Evolutionary conservation across 768 basidiomycete genomes (phyloP).

Genomic region (Rhodosporidiobolus odoratus): DNA sequence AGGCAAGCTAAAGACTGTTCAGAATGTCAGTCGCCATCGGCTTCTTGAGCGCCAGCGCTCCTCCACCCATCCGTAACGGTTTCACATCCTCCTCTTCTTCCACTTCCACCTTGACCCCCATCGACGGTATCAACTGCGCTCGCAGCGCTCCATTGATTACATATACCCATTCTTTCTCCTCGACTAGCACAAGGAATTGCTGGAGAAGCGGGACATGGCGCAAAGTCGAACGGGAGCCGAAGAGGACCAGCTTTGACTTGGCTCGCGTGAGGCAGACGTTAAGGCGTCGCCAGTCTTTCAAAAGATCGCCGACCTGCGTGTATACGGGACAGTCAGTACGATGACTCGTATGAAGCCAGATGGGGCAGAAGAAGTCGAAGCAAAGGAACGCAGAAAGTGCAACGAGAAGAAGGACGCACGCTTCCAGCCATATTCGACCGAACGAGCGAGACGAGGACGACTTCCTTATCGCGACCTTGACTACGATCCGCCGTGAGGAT

Average conservation of each 20-base stretch:
- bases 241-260: constrained; percentile 77
- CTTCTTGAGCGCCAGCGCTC: constrained; percentile 27
- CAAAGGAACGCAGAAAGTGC: constrained; percentile 43
- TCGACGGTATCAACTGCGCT: background rate
- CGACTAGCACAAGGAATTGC: constrained; percentile 74
- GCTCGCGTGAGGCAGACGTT: constrained; percentile 97
- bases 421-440: constrained; percentile 70
- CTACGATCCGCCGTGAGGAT: constrained; percentile 41
- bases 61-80: background rate
- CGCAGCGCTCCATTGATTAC: constrained; percentile 54
- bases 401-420: constrained; percentile 52
- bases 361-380: background rate
- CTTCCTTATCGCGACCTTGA: constrained; percentile 68
- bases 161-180: constrained; percentile 65
- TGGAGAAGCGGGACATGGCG: constrained; percentile 53
- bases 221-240: constrained; percentile 80
- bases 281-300: constrained; percentile 92
- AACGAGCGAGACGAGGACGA: constrained; percentile 86
- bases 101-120: background rate
- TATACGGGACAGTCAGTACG: too few relatives aligned
- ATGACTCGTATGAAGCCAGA: background rate
- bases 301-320: constrained; percentile 76
- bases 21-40: constrained; percentile 37
- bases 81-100: background rate
- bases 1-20: constrained; percentile 24